Evolutionary conservation across 2,329 filamentous ascomycete species (phyloP), one percentile per base, ranked within the genome.

Genomic region (Hansfordia pulvinata): DNA sequence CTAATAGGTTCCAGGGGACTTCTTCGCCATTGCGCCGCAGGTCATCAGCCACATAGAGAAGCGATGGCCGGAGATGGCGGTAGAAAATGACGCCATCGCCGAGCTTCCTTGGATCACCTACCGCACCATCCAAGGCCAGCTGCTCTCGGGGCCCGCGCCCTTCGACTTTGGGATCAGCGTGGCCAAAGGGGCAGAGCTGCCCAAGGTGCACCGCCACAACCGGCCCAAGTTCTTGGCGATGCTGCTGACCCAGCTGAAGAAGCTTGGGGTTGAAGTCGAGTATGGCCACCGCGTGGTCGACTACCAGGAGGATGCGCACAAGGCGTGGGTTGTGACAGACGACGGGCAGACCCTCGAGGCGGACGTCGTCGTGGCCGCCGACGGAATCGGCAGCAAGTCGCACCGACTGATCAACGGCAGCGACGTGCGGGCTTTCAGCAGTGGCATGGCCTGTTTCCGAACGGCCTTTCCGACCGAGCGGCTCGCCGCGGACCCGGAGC

Each of bases 301-400:
- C n/a, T 41, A 41, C 19, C 30, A 39, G 23, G 38, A 40, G 26
- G 32, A 39, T 13, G 27, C 16, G 8, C 9, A 11, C 4, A 34
- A 25, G 5, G 40, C 41, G 5, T 29, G 32, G 3, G 42, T 41
- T 12, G 16, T 37, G 10, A 28, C 43, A 6, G 26, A 35, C 1
- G 34, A 32, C 13, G 36, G 39, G 2, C 32, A 42, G 11, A 32
- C 27, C 6, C 28, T 42, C 5, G 38, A 39, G 3, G 44, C 44
- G 12, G 44, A 49, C 15, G 30, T 49, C 6, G 33, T 50, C 3
- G 33, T 50, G 20, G 44, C 46, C 6, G 44, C 46, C 3, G 47
- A 50, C 25, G 46, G 46, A 6, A 36, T 50, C 17, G 42, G 46
- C 20, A 41, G 41, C n/a, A 43, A 39, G 19, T 41, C 39, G 3